phyloP scores from a whole-genome alignment of 192 early-diverging fungal genomes.

The Spinellus fusiger region DNA sequence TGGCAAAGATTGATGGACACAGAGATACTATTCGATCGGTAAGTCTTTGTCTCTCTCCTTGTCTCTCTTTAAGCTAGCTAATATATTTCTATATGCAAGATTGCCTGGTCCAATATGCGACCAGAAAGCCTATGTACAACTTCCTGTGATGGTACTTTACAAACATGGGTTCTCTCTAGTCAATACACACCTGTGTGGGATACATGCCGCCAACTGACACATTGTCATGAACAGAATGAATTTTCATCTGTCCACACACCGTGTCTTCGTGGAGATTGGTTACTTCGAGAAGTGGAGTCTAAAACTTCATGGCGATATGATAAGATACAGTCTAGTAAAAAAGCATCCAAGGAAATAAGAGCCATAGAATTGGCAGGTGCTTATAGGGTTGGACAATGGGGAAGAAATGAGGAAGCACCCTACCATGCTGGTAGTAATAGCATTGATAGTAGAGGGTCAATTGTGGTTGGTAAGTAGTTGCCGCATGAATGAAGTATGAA shows the following conservation, averaged over 20 bases:
- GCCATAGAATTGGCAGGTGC: slow-evolving; percentile 5
- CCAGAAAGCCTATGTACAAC: slow-evolving; percentile 14
- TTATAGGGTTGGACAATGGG: slow-evolving; percentile 18
- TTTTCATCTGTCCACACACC: no score
- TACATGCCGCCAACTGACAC: slow-evolving; percentile 1
- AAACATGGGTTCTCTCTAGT: slow-evolving; percentile 11
- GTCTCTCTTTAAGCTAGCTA: not conserved
- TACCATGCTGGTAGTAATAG: slow-evolving; percentile 9
- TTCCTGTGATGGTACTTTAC: slow-evolving; percentile 12
- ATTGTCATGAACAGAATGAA: not conserved
- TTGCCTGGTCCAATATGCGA: slow-evolving; percentile 20
- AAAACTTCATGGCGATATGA: not conserved
- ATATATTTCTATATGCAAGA: not conserved
- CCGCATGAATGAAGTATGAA: not conserved
- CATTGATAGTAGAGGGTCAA: not conserved
- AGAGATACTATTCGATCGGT: slow-evolving; percentile 7
- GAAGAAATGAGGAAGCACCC: not conserved
- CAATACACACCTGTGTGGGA: slow-evolving; percentile 12
- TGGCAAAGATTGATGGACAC: slow-evolving; percentile 23
- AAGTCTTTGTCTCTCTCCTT: not conserved
- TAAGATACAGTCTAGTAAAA: not conserved
- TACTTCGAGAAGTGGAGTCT: not conserved
- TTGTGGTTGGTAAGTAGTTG: slow-evolving; percentile 8
- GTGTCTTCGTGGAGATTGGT: not conserved
- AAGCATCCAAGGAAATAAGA: not conserved